Conservation (phyloP, 306 rosid species). For the Oxytropis ochrocephala region DNA sequence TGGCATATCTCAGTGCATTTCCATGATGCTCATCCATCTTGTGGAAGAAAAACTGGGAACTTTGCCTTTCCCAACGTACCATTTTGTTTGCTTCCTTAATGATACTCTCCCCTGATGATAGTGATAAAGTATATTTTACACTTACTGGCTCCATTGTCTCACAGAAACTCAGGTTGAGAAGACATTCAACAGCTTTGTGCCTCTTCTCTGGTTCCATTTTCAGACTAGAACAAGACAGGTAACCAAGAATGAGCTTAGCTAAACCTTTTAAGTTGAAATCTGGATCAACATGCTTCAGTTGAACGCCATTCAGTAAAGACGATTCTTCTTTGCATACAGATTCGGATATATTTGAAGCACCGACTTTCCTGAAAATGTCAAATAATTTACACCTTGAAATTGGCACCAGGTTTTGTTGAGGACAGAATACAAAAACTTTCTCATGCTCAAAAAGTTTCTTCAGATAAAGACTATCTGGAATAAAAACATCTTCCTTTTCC, state of each 20-base stretch:
- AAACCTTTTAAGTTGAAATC: constrained; percentile 35
- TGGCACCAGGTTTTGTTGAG: constrained; percentile 33
- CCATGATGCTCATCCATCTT: constrained; percentile 29
- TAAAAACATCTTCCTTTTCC: constrained; percentile 41
- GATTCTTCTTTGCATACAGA: constrained; percentile 41
- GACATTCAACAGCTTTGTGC: constrained; percentile 43
- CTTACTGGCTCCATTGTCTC: constrained; percentile 36
- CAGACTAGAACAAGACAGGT: constrained; percentile 45
- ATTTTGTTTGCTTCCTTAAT: constrained; percentile 24
- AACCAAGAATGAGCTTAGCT: constrained; percentile 57
- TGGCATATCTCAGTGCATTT: constrained; percentile 43
- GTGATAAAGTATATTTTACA: constrained; percentile 34
- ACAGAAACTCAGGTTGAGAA: constrained; percentile 32
- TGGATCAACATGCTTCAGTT: constrained; percentile 20
- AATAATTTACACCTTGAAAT: constrained; percentile 30
- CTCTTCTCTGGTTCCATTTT: constrained; percentile 50
- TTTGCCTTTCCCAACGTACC: constrained; percentile 39
- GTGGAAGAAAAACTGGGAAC: constrained; percentile 32
- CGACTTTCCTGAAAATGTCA: constrained; percentile 45
- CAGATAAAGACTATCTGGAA: constrained; percentile 64
- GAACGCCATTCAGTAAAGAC: neutral
- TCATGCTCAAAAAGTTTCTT: constrained; percentile 47
- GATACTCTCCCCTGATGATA: constrained; percentile 31
- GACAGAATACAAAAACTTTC: constrained; percentile 69
- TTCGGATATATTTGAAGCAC: constrained; percentile 57